Base-by-base conservation (phyloP, 2,329 filamentous ascomycete species). In the Atkinsonella texensis region DNA sequence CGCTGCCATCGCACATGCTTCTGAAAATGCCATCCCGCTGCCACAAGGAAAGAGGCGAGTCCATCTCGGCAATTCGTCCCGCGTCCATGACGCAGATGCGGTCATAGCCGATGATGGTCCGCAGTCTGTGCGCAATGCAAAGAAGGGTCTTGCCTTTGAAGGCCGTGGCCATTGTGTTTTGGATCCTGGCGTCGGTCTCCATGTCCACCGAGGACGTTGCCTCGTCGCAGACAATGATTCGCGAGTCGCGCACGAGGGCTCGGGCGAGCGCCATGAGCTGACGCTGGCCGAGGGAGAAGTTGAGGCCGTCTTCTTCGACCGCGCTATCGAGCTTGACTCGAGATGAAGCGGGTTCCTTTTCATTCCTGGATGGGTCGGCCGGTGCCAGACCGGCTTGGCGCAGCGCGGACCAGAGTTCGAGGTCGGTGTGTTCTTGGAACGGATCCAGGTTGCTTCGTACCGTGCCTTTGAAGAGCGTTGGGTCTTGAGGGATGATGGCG, bases 171-270 rank as follows among this genome's bases (percentile, higher is more conserved):
- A 97, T 96, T 3, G 90, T 95, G 51, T 75, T 74, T 68, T 97
- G 91, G 64, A 97, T 95, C 76, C 93, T 94, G 68, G 89, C 85
- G 64, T 98, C 93, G 3, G 91, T 97, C 64, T 96, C 91, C 74
- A 96, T 93, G 67, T 97, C 91, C 8, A 97, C 90, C 0, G 81
- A 87, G 1, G 84, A 89, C 0, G 93, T 98, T 1, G 93, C 93
- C 68, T 98, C 93, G 71, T 98, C 93, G 68, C 91, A 96, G 48
- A 98, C 84, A 60, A 97, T 96, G 68, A 97, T 96, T 59, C 86
- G 88, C 0, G 84, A 86, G 43, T 84, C 82, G 39, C 91, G 83
- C 4, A 97, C 91, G 2, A 98, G 79, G 0, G 93, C 93, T 1
- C 93, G 83, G 0, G 90, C 90, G 1, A 98, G 76, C 1, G 93